phyloP scores from a whole-genome alignment of 1,139 yeast genomes.

The Candida tetrigidarum region DNA sequence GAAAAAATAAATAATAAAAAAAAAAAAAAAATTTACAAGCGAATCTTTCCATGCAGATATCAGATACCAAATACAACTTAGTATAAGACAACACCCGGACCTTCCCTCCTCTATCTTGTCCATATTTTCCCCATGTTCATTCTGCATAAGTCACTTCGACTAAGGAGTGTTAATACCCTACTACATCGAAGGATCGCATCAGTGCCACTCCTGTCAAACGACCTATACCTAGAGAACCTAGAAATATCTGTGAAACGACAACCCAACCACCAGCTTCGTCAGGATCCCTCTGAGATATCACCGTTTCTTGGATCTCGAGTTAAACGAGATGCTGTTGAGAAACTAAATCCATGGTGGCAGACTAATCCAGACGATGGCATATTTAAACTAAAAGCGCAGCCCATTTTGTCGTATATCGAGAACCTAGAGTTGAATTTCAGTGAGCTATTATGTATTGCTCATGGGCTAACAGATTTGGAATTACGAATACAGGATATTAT shows the following conservation, averaged over 20 bases:
- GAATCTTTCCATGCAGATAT: no score
- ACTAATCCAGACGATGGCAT: background rate
- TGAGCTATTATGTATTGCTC: slow-evolving; percentile 13
- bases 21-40: no score
- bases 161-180: background rate
- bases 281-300: background rate
- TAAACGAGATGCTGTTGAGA: background rate
- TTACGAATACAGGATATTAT: slow-evolving; percentile 3
- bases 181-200: background rate
- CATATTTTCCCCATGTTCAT: no score
- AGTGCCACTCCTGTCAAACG: slow-evolving; percentile 6
- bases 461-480: slow-evolving; percentile 14
- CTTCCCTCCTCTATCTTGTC: no score
- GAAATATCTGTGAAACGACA: background rate
- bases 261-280: background rate
- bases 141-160: background rate
- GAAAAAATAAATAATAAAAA: no score
- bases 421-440: slow-evolving; percentile 1
- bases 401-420: slow-evolving; percentile 1
- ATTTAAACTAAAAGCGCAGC: background rate
- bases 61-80: no score
- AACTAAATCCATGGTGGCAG: background rate
- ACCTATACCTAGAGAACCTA: background rate
- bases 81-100: no score
- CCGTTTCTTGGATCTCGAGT: slow-evolving; percentile 2